Evolutionary conservation across 2,329 filamentous ascomycete genomes (phyloP), one percentile per base, ranked within the genome.

Genomic region (Fusarium ramigenum): DNA sequence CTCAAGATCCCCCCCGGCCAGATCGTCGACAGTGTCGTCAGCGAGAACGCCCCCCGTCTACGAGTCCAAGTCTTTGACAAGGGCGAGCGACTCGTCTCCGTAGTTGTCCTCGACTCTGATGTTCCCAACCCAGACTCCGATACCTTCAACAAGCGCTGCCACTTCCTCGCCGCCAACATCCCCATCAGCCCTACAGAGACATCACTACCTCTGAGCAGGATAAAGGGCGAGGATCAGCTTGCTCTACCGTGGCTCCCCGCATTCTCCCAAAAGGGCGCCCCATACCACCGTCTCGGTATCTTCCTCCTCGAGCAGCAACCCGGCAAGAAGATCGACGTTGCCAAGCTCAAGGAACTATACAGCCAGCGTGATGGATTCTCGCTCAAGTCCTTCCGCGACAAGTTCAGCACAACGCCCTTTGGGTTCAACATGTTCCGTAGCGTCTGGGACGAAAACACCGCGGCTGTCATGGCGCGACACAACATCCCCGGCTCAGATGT

Each of bases 361-460:
- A 76, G 80, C 28, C 72, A 74, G 47, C 89, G 93, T 59, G 88
- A 95, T 54, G 88, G 87, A 52, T 97, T 97, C 84, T 91, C 88
- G 63, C 85, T 97, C 69, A 91, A 94, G 79, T 90, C 89, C 70
- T 93, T 97, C 81, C 88, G 92, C 74, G 88, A 91, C 80, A 91
- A 91, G 80, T 90, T 93, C 80, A 83, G 85, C 65, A 85, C 96
- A 69, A 87, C 86, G 66, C 90, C 95, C 12, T 90, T 98, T 66
- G 95, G 95, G 47, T 93, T 94, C 77, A 93, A 91, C 80, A 85
- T 99, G 77, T 99, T 98, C 91, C 91, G 96, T 75, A 92, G 91
- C 68, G 85, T 93, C 74, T 98, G 95, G 94, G 96, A 99, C 82
- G 93, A 96, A 67, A 90, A 89, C 77, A 99, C 93, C 60, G 91